These are phyloP conservation scores for Phlegmacium glaucopus DNA, from an alignment of 768 basidiomycete species.

Conservation along the genomic window DNA sequence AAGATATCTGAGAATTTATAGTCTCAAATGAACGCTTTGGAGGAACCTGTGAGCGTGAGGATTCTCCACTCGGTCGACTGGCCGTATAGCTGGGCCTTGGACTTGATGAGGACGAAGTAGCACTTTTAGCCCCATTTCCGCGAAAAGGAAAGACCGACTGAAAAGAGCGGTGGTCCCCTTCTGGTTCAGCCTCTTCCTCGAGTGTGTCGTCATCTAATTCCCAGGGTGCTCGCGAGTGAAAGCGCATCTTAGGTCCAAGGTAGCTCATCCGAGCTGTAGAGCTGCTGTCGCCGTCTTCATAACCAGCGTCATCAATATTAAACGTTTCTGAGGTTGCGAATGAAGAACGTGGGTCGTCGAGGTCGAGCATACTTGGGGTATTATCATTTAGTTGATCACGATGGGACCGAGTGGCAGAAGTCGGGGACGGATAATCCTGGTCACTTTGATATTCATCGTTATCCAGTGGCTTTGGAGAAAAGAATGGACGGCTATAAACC, in stretches of 20 bases:
- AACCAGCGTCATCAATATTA: slow-evolving; percentile 26
- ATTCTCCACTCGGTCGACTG: slow-evolving; percentile 64
- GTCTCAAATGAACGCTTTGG: slow-evolving; percentile 61
- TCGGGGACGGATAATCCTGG: slow-evolving; percentile 20
- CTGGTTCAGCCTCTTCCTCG: slow-evolving; percentile 45
- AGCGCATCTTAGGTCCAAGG: slow-evolving; percentile 80
- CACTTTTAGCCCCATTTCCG: slow-evolving; percentile 30
- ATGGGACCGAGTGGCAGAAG: slow-evolving; percentile 20
- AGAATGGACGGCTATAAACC: slow-evolving; percentile 59
- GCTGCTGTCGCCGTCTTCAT: slow-evolving; percentile 41
- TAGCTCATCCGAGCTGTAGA: slow-evolving; percentile 57
- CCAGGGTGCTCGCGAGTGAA: slow-evolving; percentile 83
- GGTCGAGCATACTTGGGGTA: slow-evolving; percentile 51
- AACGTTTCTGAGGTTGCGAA: slow-evolving; percentile 25
- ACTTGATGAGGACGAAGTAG: slow-evolving; percentile 44
- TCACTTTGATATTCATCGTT: slow-evolving; percentile 28
- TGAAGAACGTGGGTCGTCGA: slow-evolving; percentile 45
- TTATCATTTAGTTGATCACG: slow-evolving; percentile 43
- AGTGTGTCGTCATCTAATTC: slow-evolving; percentile 54
- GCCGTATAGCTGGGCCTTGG: slow-evolving; percentile 31
- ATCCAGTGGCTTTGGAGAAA: slow-evolving; percentile 46
- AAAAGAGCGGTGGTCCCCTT: slow-evolving; percentile 30
- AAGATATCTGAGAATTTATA: slow-evolving; percentile 45
- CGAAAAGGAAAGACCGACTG: slow-evolving; percentile 20
- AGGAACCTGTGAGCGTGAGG: slow-evolving; percentile 46